These are phyloP conservation scores for Wallemia ichthyophaga DNA, from an alignment of 1,284 basidiomycete genomes.

Conservation along the genomic window DNA sequence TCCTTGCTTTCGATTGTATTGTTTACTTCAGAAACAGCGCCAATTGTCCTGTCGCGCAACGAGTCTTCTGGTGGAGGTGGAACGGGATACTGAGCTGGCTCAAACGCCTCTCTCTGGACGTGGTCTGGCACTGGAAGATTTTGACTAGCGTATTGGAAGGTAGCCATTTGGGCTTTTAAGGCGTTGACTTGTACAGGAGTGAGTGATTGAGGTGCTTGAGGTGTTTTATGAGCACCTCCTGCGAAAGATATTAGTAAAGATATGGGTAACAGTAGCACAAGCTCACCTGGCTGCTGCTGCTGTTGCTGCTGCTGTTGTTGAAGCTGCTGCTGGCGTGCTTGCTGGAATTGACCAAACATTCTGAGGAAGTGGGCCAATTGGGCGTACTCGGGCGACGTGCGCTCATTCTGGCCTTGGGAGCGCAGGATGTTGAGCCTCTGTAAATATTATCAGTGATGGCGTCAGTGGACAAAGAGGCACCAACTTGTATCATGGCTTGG, in stretches of 20 bases:
- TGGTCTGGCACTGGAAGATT: slow-evolving; percentile 50
- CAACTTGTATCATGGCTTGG: not conserved
- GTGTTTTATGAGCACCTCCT: slow-evolving; percentile 13
- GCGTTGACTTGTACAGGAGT: slow-evolving; percentile 53
- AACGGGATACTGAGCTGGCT: slow-evolving; percentile 23
- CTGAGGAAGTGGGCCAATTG: slow-evolving; percentile 10
- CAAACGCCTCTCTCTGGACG: slow-evolving; percentile 25
- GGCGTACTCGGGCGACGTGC: slow-evolving; percentile 14
- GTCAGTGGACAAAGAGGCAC: not conserved
- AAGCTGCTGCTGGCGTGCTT: slow-evolving; percentile 4
- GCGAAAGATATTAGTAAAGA: slow-evolving; percentile 2
- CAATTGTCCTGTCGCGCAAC: slow-evolving; percentile 3
- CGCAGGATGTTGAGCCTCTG: slow-evolving; percentile 17
- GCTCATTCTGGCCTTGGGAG: slow-evolving; percentile 14
- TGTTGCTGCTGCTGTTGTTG: slow-evolving; percentile 4
- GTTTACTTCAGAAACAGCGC: slow-evolving; percentile 4
- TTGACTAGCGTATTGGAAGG: slow-evolving; percentile 53
- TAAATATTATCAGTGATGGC: not conserved
- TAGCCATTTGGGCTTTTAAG: slow-evolving; percentile 61
- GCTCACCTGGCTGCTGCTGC: not conserved
- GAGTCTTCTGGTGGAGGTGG: slow-evolving; percentile 4
- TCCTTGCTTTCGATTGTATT: slow-evolving; percentile 4
- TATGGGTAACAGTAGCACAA: not conserved
- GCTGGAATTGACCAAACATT: slow-evolving; percentile 10
- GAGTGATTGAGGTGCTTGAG: slow-evolving; percentile 21